Evolutionary conservation across 2,329 filamentous ascomycete species (phyloP), one percentile per base, ranked within the genome.

Genomic region (Nectriaceae sp.): DNA sequence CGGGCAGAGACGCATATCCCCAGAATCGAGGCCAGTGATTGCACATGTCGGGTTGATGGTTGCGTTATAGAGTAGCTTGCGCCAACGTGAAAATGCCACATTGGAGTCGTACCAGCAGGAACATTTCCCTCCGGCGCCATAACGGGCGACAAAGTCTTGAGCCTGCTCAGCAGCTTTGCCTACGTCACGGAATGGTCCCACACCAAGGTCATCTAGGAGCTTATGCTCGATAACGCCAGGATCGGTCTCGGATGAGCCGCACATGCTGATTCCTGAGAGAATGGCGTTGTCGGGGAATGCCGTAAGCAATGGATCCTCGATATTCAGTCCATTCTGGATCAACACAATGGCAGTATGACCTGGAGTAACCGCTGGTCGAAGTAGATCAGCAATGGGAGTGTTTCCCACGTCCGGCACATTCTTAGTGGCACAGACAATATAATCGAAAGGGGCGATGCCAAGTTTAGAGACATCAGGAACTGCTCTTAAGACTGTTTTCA

Each of bases 261-360:
- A 64, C 33, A 56, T 53, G 39, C 55, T 60, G 42, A 61, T 59
- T 4, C 59, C 59, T 8, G 59, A 62, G 16, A 62, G 47, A n/a
- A 62, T 49, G 11, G 41, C 5, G 39, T 59, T 62, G 19, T 42
- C 11, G 3, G 59, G 59, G 36, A 62, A 62, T 11, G 47, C 52
- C 5, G 55, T 42, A 4, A 50, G 22, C 20, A 62, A 42, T 11
- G 59, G 59, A 6, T 21, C 21, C 41, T 62, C 55, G 20, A 62
- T 62, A 39, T 62, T 62, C 19, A 62, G 55, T 8, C 59, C 59
- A 24, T 62, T 62, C 39, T 62, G 59, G 11, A 62, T 49, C 21
- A 62, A 47, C 11, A 62, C 16, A n/a, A 62, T 59, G 21, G 50
- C 47, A 5, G 59, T 53, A 21, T 52, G 46, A 5, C 53, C 49